Percentiles rank a stretch among this genome's conserved stretches.
Evolutionary conservation across 129 eudicot species (phyloP).

Genomic region (Flaveria linearis): DNA sequence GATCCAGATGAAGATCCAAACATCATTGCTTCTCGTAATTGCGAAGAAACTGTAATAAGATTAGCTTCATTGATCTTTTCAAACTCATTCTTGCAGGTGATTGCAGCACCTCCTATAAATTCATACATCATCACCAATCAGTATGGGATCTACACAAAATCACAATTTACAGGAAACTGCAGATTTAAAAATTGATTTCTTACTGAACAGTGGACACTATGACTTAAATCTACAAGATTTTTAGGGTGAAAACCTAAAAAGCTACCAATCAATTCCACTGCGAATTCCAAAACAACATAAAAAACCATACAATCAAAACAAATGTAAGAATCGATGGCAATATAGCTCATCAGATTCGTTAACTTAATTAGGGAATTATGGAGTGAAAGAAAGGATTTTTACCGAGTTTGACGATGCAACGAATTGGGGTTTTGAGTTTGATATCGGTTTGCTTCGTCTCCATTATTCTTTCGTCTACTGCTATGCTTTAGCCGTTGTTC

Average conservation of each 20-base stretch:
- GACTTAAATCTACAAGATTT: background rate
- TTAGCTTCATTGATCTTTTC: slow-evolving; percentile 79
- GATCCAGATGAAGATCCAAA: slow-evolving; percentile 39
- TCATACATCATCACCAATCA: slow-evolving; percentile 1
- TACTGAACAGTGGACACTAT: too few relatives aligned
- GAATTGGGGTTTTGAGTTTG: slow-evolving; percentile 41
- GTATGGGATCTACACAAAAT: background rate
- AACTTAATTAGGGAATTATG: background rate
- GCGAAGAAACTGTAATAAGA: slow-evolving; percentile 62
- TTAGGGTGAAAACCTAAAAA: background rate
- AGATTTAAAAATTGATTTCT: background rate
- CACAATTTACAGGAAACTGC: background rate
- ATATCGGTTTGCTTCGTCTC: slow-evolving; percentile 33
- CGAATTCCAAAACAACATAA: background rate
- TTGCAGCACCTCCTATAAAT: slow-evolving; percentile 83
- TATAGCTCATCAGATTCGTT: background rate
- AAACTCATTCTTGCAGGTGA: slow-evolving; percentile 86
- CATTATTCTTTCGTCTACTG: slow-evolving; percentile 1
- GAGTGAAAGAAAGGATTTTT: background rate
- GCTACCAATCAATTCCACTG: background rate
- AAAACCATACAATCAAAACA: background rate
- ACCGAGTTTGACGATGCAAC: slow-evolving; percentile 93
- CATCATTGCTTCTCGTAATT: slow-evolving; percentile 69
- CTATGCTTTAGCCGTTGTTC: background rate
- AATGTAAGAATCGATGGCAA: background rate